Base-by-base conservation (phyloP, 2,329 filamentous ascomycete genomes). In the Epichloe gansuensis region DNA sequence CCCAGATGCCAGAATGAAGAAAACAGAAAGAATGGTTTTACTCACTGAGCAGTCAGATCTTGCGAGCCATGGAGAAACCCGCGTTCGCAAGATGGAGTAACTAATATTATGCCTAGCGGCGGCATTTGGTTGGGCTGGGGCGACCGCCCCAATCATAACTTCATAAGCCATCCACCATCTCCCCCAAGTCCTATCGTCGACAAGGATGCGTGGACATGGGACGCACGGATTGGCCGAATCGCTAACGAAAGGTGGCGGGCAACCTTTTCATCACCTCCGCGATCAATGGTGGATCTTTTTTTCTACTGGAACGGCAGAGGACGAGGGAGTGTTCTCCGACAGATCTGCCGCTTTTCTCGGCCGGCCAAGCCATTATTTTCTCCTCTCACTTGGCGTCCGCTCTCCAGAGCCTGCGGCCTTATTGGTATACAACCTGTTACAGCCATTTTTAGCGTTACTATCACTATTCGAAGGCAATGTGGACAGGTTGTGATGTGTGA, bases 111-210 rank as follows among this genome's bases (percentile, higher is more conserved):
- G 47, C 39, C 51, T 54, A 55, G 51, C 51, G 51, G 53, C 53
- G 51, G 53, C 53, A 52, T 13, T 38, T 54, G 50, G 45, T 23
- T 43, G 43, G 52, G 52, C 27, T 51, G 52, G 51, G 44, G 51
- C 43, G 47, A 51, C 50, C 44, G 49, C 50, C 50, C 53, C 52
- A 47, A 55, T 53, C 53, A 49, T 40, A 47, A 51, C 40, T 54
- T 53, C 51, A 51, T 44, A 52, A 54, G 49, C 17, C 17, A 21
- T 21, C 17, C 17, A 21, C 47, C 51, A 52, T 47, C 49, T 50
- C 48, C 46, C 46, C n/a, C 53, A 41, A 46, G 34, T 31, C 35
- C 51, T 49, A 51, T 55, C 53, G 50, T 52, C 55, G 49, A 50
- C 51, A 49, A 25, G 52, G 49, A 54, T 47, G 44, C 23, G 39